These are phyloP conservation scores for Pythium aquatile DNA, from an alignment of 352 stramenopile genomes.

Conservation along the genomic window DNA sequence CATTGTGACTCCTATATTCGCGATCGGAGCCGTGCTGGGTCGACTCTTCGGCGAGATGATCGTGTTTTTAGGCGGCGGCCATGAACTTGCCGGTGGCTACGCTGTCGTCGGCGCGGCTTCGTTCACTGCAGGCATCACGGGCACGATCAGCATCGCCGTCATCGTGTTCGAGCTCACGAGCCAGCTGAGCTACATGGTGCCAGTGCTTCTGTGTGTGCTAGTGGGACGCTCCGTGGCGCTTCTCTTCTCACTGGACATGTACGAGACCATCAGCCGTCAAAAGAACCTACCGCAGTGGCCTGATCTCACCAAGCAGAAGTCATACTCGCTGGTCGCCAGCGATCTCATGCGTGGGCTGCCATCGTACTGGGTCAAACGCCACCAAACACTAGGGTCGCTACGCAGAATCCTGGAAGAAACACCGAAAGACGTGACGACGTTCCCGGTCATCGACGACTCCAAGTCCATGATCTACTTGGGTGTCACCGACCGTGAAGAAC, in stretches of 20 bases:
- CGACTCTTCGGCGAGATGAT: conserved; percentile 89
- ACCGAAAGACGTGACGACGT: conserved; percentile 40
- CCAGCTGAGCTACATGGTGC: conserved; percentile 89
- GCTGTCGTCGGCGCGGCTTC: conserved; percentile 79
- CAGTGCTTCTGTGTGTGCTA: conserved; percentile 79
- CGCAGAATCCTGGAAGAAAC: conserved; percentile 41
- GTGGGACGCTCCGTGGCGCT: conserved; percentile 63
- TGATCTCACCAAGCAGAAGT: conserved; percentile 73
- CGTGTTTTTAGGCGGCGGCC: conserved; percentile 47
- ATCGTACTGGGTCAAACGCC: conserved; percentile 43
- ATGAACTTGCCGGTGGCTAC: conserved; percentile 63
- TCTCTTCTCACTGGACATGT: conserved; percentile 80
- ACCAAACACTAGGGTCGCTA: conserved; percentile 54
- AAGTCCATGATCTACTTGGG: conserved; percentile 65
- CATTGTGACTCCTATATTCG: conserved; percentile 91
- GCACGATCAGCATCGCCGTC: conserved; percentile 76
- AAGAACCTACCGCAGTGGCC: conserved; percentile 83
- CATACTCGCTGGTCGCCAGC: conserved; percentile 64
- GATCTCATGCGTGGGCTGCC: conserved; percentile 67
- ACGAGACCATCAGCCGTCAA: conserved; percentile 78
- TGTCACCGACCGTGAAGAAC: conserved; percentile 54
- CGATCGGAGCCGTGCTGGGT: conserved; percentile 84
- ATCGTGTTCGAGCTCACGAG: conserved; percentile 89
- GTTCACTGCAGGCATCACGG: conserved; percentile 78
- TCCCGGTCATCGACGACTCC: conserved; percentile 68